Evolutionary conservation across 495 filamentous ascomycete genomes (phyloP).

Genomic region (Usnea hakonensis): DNA sequence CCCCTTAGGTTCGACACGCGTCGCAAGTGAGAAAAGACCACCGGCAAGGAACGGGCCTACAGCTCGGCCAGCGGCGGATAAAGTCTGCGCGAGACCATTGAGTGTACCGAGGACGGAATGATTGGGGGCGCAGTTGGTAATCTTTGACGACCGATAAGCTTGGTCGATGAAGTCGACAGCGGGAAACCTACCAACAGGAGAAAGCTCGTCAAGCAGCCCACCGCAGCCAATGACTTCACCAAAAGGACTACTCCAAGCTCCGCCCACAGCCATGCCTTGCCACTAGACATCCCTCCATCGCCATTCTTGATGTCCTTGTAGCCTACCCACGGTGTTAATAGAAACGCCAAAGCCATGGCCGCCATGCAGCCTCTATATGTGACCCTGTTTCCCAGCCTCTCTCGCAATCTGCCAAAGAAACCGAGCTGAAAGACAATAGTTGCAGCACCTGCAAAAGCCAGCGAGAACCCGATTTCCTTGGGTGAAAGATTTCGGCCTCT

Average conservation of each 20-base stretch:
- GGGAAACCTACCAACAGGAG: slow-evolving; percentile 63
- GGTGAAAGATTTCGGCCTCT: slow-evolving; percentile 69
- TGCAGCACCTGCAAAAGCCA: slow-evolving; percentile 74
- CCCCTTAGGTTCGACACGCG: slow-evolving; percentile 64
- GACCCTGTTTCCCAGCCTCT: slow-evolving; percentile 74
- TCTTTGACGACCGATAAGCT: slow-evolving; percentile 38
- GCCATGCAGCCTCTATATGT: slow-evolving; percentile 73
- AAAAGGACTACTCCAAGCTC: slow-evolving; percentile 75
- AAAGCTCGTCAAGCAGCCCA: slow-evolving; percentile 82
- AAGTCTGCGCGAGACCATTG: slow-evolving; percentile 89
- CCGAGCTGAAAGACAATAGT: slow-evolving; percentile 86
- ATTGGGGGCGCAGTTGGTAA: slow-evolving; percentile 87
- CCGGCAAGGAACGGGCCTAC: slow-evolving; percentile 85
- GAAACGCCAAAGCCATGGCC: slow-evolving; percentile 76
- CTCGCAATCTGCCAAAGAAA: slow-evolving; percentile 69
- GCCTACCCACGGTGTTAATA: slow-evolving; percentile 83
- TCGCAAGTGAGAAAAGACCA: slow-evolving; percentile 67
- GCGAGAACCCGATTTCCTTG: slow-evolving; percentile 71
- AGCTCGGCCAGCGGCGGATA: slow-evolving; percentile 84
- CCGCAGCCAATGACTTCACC: slow-evolving; percentile 79
- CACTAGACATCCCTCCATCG: slow-evolving; percentile 31
- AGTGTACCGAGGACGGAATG: slow-evolving; percentile 80
- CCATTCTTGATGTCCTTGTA: slow-evolving; percentile 53
- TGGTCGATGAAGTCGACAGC: not conserved
- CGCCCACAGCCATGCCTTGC: slow-evolving; percentile 58